These are phyloP conservation scores for Cryptosporidium viatorum DNA, from an alignment of 169 alveolate species.

Conservation along the genomic window DNA sequence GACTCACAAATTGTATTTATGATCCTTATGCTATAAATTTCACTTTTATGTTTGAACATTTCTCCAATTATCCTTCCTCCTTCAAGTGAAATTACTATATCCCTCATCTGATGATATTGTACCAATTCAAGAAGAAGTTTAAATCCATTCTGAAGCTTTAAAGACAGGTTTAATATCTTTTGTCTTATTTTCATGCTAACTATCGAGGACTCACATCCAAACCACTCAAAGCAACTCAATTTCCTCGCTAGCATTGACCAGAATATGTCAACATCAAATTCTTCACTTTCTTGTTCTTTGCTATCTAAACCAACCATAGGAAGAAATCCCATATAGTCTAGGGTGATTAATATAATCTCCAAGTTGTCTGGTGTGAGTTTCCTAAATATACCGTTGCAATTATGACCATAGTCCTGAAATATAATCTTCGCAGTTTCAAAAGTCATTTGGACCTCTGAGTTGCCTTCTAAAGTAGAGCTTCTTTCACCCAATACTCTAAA, in stretches of 20 bases:
- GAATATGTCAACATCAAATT: slow-evolving; percentile 28
- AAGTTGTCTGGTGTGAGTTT: slow-evolving; percentile 21
- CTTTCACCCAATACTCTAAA: slow-evolving; percentile 33
- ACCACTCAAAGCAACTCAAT: slow-evolving; percentile 69
- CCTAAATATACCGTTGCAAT: slow-evolving; percentile 27
- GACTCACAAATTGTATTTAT: slow-evolving; percentile 49
- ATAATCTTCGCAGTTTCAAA: slow-evolving; percentile 41
- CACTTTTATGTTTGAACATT: slow-evolving; percentile 35
- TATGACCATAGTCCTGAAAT: slow-evolving; percentile 22
- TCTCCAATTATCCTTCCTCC: slow-evolving; percentile 63
- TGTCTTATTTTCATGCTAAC: slow-evolving; percentile 20
- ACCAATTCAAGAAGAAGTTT: slow-evolving; percentile 40
- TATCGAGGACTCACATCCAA: slow-evolving; percentile 35
- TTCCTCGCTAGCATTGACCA: slow-evolving; percentile 73
- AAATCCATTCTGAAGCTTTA: slow-evolving; percentile 60
- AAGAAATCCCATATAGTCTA: slow-evolving; percentile 57
- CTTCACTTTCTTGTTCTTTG: slow-evolving; percentile 1
- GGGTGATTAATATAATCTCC: slow-evolving; percentile 15
- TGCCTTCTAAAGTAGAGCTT: background rate
- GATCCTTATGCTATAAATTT: slow-evolving; percentile 38
- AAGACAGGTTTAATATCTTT: slow-evolving; percentile 12
- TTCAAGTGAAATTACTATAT: slow-evolving; percentile 54
- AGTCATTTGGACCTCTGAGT: background rate
- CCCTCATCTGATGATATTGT: slow-evolving; percentile 65
- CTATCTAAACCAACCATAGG: slow-evolving; percentile 59